Conservation (phyloP, 1,284 basidiomycete genomes). For the Melampsora americana region DNA sequence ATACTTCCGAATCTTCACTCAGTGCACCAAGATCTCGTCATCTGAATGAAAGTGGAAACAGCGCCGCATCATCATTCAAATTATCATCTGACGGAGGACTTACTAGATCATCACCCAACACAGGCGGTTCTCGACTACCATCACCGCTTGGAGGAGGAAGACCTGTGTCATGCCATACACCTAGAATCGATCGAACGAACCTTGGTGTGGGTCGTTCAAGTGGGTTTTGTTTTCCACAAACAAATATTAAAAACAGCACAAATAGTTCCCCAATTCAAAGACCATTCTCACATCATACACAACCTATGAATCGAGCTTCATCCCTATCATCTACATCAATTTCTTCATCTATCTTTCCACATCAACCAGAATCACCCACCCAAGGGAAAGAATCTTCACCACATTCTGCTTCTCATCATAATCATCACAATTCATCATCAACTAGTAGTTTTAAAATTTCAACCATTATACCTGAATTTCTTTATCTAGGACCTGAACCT, state of each 20-base stretch:
- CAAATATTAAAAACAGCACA: too few relatives aligned
- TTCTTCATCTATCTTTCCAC: neutral
- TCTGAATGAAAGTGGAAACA: neutral
- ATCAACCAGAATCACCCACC: constrained; percentile 6
- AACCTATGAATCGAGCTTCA: neutral
- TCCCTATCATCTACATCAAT: neutral
- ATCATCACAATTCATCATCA: neutral
- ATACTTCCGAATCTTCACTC: constrained; percentile 32
- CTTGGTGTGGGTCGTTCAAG: too few relatives aligned
- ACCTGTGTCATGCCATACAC: too few relatives aligned
- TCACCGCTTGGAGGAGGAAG: too few relatives aligned
- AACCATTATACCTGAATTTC: constrained; percentile 81
- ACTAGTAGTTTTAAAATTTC: constrained; percentile 66
- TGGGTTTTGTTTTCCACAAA: too few relatives aligned
- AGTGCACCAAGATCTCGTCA: constrained; percentile 12
- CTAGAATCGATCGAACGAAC: too few relatives aligned
- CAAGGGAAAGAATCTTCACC: too few relatives aligned
- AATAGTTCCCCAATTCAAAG: neutral
- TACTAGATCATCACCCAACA: too few relatives aligned
- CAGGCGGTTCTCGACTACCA: too few relatives aligned
- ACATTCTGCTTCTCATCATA: too few relatives aligned
- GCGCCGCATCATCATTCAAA: neutral
- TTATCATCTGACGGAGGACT: too few relatives aligned
- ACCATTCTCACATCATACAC: neutral
- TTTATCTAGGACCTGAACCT: constrained; percentile 88